Conservation (phyloP, 768 basidiomycete species). For the Amanita phalloides region DNA sequence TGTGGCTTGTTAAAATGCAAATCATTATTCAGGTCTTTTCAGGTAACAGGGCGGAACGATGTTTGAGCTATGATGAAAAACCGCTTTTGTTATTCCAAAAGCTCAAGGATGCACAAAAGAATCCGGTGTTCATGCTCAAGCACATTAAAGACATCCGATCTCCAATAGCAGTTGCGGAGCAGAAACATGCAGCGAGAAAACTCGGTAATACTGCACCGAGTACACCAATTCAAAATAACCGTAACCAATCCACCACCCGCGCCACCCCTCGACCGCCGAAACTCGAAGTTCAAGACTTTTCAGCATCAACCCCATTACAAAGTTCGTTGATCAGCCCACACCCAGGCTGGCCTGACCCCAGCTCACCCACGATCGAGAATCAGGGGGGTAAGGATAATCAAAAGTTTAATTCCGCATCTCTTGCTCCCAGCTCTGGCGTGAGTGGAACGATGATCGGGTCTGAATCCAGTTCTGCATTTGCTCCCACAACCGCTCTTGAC, state of each 20-base stretch:
- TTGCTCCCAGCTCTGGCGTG: conserved; percentile 1
- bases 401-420: not conserved
- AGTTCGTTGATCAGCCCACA: conserved; percentile 54
- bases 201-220: conserved; percentile 31
- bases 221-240: conserved; percentile 28
- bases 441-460: conserved; percentile 2
- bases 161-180: conserved; percentile 92
- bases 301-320: conserved; percentile 34
- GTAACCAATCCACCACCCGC: conserved; percentile 28
- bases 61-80: conserved; percentile 96
- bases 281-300: conserved; percentile 59
- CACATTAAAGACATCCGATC: conserved; percentile 96
- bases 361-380: conserved; percentile 43
- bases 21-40: not conserved
- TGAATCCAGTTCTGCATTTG: conserved; percentile 3
- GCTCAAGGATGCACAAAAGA: conserved; percentile 93
- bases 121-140: conserved; percentile 98
- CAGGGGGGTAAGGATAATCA: not conserved
- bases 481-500: conserved; percentile 1
- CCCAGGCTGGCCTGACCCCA: conserved; percentile 66
- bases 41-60: conserved; percentile 83
- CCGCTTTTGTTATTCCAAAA: conserved; percentile 95
- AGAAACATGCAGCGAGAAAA: conserved; percentile 88
- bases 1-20: conserved; percentile 12
- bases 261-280: conserved; percentile 49